Percentiles rank a stretch among this genome's conserved stretches.
Conservation (phyloP, 257 asterid species). For the Salvia rosmarinus region DNA sequence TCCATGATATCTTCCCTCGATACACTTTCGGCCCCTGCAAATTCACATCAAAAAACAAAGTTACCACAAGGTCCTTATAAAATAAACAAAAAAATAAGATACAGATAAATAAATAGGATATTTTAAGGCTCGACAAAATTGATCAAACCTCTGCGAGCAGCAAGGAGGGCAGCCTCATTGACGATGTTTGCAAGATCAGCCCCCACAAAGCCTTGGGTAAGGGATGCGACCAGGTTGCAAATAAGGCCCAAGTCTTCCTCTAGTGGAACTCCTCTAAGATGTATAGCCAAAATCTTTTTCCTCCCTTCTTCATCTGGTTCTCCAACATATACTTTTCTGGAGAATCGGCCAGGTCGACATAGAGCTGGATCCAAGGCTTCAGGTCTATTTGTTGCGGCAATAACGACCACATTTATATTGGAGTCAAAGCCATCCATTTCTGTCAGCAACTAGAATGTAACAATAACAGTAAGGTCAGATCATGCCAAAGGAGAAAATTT, state of each 20-base stretch:
- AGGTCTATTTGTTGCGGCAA: constrained; percentile 97
- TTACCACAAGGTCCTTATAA: background rate
- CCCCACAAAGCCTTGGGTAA: constrained; percentile 88
- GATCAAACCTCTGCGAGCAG: constrained; percentile 90
- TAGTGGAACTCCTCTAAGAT: constrained; percentile 87
- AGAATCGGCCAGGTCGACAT: constrained; percentile 97
- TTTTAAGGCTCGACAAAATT: background rate
- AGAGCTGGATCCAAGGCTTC: constrained; percentile 96
- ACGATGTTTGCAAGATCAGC: constrained; percentile 97
- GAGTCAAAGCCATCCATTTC: constrained; percentile 99
- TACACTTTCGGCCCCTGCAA: constrained; percentile 75
- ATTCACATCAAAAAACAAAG: background rate
- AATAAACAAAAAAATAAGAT: background rate
- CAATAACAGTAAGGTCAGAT: constrained; percentile 12
- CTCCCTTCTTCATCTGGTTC: constrained; percentile 95
- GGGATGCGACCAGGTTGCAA: constrained; percentile 84
- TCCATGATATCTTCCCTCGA: constrained; percentile 92
- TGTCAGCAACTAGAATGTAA: constrained; percentile 75
- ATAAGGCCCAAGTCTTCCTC: constrained; percentile 79
- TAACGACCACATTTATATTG: constrained; percentile 67
- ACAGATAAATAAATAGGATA: background rate
- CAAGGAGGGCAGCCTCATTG: constrained; percentile 91
- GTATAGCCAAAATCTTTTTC: constrained; percentile 82
- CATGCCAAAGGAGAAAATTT: background rate
- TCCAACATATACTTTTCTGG: constrained; percentile 93